Percentiles rank a stretch among this genome's conserved stretches.
Conservation (phyloP, 1,284 basidiomycete species). For the Cryptococcus sp. region DNA sequence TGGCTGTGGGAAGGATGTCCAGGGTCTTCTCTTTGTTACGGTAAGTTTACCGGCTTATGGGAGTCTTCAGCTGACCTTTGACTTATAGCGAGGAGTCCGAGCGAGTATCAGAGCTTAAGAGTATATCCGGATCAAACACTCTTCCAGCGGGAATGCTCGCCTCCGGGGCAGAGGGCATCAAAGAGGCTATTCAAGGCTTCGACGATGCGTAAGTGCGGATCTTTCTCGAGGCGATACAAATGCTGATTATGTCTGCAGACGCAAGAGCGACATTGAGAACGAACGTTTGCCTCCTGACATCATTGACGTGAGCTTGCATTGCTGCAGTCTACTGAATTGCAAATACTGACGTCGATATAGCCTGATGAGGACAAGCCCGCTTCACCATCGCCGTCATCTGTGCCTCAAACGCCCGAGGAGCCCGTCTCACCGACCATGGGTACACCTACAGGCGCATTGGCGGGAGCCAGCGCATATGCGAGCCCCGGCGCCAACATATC, state of each 20-base stretch:
- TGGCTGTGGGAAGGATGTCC: conserved; percentile 95
- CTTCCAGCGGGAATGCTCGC: conserved; percentile 86
- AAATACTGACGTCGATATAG: conserved; percentile 13
- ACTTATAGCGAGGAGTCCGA: conserved; percentile 87
- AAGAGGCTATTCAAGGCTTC: conserved; percentile 89
- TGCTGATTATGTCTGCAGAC: conserved; percentile 57
- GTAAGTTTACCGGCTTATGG: conserved; percentile 56
- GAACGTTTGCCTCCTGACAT: conserved; percentile 94
- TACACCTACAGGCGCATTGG: no score
- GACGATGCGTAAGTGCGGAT: conserved; percentile 80
- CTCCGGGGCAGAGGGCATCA: conserved; percentile 91
- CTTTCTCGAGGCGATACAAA: not conserved
- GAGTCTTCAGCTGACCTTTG: conserved; percentile 1
- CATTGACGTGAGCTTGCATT: conserved; percentile 62
- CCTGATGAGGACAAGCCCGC: conserved; percentile 58
- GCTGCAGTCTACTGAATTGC: not conserved
- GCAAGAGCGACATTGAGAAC: conserved; percentile 98
- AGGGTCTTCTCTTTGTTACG: conserved; percentile 93
- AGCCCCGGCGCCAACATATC: conserved; percentile 6
- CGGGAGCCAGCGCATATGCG: no score
- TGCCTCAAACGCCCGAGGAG: conserved; percentile 40
- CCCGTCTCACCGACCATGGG: conserved; percentile 14
- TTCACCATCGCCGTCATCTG: conserved; percentile 38
- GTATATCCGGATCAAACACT: conserved; percentile 72
- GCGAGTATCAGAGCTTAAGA: conserved; percentile 95